Evolutionary conservation across 129 eudicot species (phyloP), one percentile per base, ranked within the genome.

Genomic region (Centrapalus pauciflorus): DNA sequence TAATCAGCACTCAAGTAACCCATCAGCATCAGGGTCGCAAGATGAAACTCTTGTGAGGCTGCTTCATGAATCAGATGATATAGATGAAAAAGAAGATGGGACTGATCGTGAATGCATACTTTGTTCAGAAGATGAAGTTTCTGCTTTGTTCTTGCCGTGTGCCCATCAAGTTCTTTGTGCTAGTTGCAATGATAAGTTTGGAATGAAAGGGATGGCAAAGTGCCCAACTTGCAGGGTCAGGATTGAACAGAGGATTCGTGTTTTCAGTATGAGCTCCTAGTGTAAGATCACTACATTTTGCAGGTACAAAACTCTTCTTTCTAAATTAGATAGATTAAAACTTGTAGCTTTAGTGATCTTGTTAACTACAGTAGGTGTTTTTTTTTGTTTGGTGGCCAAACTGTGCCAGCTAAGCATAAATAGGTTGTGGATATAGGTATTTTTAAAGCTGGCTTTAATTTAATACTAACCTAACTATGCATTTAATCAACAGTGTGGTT

Each of bases 111-210:
- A 70, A 45, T 90, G 95, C 79, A 40, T 87, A 26, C 52, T 87
- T 5, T 90, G 97, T 68, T 35, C 46, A 81, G 73, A 80, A 78
- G 81, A 84, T 14, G 95, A 87, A 80, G 95, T 84, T 43, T 84
- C 89, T 5, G 82, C 82, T 32, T 83, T 87, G 38, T 87, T 87
- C 71, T 81, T 90, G 41, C 95, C 97, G 16, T 87, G 97, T 70
- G 91, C 95, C 10, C 97, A 90, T 71, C 85, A 86, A 60, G 92
- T 82, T 20, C 23, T 62, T 27, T 72, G 70, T 46, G 49, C 9
- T 23, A 25, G 26, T 13, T 71, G 61, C 48, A 59, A 45, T 32
- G 49, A 29, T 3, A 68, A n/a, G 26, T 61, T 30, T 20, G 46
- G 33, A 57, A 56, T 11, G 66, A 59, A 56, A 17, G 67, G 43